phyloP scores from a whole-genome alignment of 495 filamentous ascomycete species.

The Oidiodendron maius region DNA sequence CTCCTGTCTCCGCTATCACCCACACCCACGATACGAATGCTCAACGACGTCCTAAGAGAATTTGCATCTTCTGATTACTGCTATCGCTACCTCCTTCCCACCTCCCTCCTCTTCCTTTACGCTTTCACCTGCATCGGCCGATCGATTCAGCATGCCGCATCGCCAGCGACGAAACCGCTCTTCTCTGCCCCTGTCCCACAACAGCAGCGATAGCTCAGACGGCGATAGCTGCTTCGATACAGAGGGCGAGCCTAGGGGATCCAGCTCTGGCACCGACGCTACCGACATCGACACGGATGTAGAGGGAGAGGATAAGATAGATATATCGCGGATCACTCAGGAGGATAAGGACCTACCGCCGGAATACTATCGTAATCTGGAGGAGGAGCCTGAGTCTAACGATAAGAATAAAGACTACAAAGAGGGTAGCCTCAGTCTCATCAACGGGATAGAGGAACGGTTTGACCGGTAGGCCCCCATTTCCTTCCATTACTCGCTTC shows the following conservation, averaged over 20 bases:
- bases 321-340: conserved; percentile 4
- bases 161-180: conserved; percentile 9
- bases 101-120: conserved; percentile 6
- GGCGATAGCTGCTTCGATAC: conserved; percentile 14
- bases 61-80: no score
- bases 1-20: no score
- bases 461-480: conserved; percentile 21
- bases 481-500: conserved; percentile 6
- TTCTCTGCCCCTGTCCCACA: conserved; percentile 7
- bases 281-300: conserved; percentile 7
- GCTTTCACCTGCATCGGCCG: conserved; percentile 1
- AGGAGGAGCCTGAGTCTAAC: conserved; percentile 28
- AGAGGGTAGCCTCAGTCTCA: conserved; percentile 25
- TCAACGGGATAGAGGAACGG: conserved; percentile 16
- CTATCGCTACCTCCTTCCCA: no score
- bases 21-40: no score
- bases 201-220: conserved; percentile 11
- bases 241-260: conserved; percentile 9
- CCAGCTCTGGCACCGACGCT: conserved; percentile 6
- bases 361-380: conserved; percentile 32
- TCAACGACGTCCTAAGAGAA: no score
- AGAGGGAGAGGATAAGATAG: conserved; percentile 1
- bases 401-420: conserved; percentile 32
- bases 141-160: conserved; percentile 11
- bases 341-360: conserved; percentile 28